Base-by-base conservation (phyloP, 78 protist species). In the Isochrysis galbana region DNA sequence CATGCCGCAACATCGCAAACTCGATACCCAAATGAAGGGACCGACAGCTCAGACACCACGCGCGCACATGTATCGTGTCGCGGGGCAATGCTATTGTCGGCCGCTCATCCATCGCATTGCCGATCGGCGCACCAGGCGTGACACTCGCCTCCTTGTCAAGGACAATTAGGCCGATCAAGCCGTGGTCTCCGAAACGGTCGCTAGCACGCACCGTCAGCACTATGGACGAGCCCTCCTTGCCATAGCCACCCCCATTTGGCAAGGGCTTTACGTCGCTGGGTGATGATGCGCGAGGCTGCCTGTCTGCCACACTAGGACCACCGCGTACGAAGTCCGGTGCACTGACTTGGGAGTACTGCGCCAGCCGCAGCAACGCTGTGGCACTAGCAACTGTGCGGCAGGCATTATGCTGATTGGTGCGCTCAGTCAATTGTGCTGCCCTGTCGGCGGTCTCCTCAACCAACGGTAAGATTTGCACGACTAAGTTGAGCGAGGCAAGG, bases 371-470 rank as follows among this genome's bases (percentile, higher is more conserved):
- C n/a, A n/a, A n/a, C n/a, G n/a, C n/a, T n/a, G n/a, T n/a, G n/a
- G n/a, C n/a, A n/a, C n/a, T n/a, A n/a, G n/a, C n/a, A n/a, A n/a
- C n/a, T n/a, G n/a, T n/a, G n/a, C n/a, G n/a, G 72, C 89, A 32
- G 44, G 89, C 69, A 25, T 84, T 84, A 67, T 47, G 69, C 69
- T 84, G 89, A 67, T 84, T 84, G 45, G 89, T 84, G 32, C 89
- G 54, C 89, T 84, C 89, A 21, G 41, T 84, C 69, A 84, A 67
- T 41, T 84, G 89, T 26, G 89, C 54, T 1, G 89, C 89, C 23
- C 89, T n/a, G 70, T 0, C 89, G 45, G 19, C 10, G 34, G 47
- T 19, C 46, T 10, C 42, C 36, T 77, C 86, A 1, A 29, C 89
- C 46, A 84, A 36, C 36, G 69, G 2, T 19, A 26, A 2, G 41